Base-by-base conservation (phyloP, 139 green algal species). In the Zygnema cylindricum region DNA sequence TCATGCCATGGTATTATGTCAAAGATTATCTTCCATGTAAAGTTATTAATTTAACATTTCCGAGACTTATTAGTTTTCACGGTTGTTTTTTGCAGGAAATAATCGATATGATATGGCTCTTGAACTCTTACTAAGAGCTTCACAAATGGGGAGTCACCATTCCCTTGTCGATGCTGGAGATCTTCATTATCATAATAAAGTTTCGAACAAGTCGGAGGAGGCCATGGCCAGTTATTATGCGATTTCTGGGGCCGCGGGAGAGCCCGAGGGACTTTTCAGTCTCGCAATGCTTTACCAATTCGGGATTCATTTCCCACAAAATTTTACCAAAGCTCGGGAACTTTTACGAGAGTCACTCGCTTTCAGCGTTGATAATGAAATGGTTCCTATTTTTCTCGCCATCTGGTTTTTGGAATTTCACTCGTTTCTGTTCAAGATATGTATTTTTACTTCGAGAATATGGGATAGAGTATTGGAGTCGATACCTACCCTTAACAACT, bases 251-350 rank as follows among this genome's bases (percentile, higher is more conserved):
- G 77, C 3, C 25, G 77, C 77, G 2, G 77, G 77, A 21, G 77
- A 84, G 77, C 77, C 77, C 22, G 77, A 84, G 77, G 77, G 41
- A 55, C 33, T 84, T 16, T 55, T 54, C 25, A 84, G 38, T 35
- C 77, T 84, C 32, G 77, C 77, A 55, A 25, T 39, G 41, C 33
- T 84, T 21, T 33, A 84, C 11, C 77, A 84, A 55, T 7, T 23
- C 40, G 77, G 77, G 38, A 35, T 55, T 3, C 77, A 36, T 7
- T 33, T 84, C 30, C 77, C 35, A 3, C 77, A 57, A 55, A 84
- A 84, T 11, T 54, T 84, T 16, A 84, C 32, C 38, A 32, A n/a
- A 32, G 77, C 77, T 7, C 77, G 40, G 25, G 77, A 84, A 33
- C 77, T 84, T 63, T 33, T 84, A 21, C 41, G 76, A n/a, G 33